These are phyloP conservation scores for Brassica napus DNA, from an alignment of 345 rosid genomes.

Conservation along the genomic window DNA sequence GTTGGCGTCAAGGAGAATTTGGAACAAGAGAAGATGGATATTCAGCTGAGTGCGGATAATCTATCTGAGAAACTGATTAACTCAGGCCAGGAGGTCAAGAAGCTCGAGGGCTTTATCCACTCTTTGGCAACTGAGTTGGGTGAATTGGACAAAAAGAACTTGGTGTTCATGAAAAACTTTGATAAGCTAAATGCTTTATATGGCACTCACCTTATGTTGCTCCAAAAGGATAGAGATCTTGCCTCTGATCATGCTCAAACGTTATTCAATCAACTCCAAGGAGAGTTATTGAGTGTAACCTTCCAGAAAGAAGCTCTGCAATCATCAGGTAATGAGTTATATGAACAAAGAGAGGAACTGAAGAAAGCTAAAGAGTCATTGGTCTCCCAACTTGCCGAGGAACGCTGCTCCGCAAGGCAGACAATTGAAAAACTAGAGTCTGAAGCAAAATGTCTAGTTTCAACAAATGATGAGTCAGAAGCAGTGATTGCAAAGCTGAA, in stretches of 20 bases:
- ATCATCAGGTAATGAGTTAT: slow-evolving; percentile 49
- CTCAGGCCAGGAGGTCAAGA: slow-evolving; percentile 53
- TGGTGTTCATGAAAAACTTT: slow-evolving; percentile 49
- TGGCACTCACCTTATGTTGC: slow-evolving; percentile 53
- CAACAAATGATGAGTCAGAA: slow-evolving; percentile 61
- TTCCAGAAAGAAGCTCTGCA: slow-evolving; percentile 59
- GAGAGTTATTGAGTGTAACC: slow-evolving; percentile 46
- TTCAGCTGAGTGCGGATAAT: slow-evolving; percentile 53
- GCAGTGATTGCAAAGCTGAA: slow-evolving; percentile 53
- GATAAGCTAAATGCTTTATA: slow-evolving; percentile 56
- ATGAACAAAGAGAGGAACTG: slow-evolving; percentile 52
- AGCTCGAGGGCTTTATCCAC: slow-evolving; percentile 56
- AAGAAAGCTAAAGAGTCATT: slow-evolving; percentile 58
- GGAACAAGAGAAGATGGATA: slow-evolving; percentile 59
- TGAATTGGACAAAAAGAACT: slow-evolving; percentile 60
- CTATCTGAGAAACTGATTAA: slow-evolving; percentile 48
- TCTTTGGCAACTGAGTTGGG: slow-evolving; percentile 51
- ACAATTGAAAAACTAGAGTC: slow-evolving; percentile 60
- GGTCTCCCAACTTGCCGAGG: slow-evolving; percentile 56
- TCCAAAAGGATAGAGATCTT: slow-evolving; percentile 55
- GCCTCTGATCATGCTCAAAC: slow-evolving; percentile 49
- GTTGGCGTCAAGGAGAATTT: slow-evolving; percentile 49
- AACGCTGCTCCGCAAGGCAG: slow-evolving; percentile 52
- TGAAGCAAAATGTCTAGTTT: slow-evolving; percentile 61
- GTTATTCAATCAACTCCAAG: slow-evolving; percentile 55